A percentile compares a stretch with the other conserved stretches of the same genome.
Conservation (phyloP, 169 alveolate genomes). For the Cryptosporidium sp. region DNA sequence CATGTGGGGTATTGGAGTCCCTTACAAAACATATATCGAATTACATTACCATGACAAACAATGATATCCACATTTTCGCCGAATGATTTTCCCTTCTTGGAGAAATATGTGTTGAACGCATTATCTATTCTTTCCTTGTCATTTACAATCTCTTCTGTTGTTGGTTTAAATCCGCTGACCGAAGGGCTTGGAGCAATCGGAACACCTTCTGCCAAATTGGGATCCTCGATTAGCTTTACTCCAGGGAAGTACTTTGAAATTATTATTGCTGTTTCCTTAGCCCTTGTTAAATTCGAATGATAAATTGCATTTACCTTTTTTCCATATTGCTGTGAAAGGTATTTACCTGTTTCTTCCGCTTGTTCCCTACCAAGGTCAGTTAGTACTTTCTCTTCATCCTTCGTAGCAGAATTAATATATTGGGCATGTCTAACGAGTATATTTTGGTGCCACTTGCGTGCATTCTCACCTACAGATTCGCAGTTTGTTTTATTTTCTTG, state of each 20-base stretch:
- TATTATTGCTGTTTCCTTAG: constrained; percentile 81
- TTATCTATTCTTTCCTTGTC: constrained; percentile 79
- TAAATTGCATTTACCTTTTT: constrained; percentile 75
- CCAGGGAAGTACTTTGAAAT: constrained; percentile 80
- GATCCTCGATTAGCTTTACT: constrained; percentile 77
- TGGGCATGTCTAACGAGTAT: constrained; percentile 82
- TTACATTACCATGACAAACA: constrained; percentile 81
- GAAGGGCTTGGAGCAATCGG: constrained; percentile 81
- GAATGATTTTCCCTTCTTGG: constrained; percentile 57
- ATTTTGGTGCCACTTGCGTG: constrained; percentile 73
- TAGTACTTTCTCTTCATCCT: constrained; percentile 77
- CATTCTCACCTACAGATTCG: background rate
- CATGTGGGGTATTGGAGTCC: constrained; percentile 80
- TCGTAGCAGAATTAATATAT: constrained; percentile 64
- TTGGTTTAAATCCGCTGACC: constrained; percentile 78
- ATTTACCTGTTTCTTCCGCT: constrained; percentile 78
- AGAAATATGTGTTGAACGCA: constrained; percentile 78
- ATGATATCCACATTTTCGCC: constrained; percentile 77
- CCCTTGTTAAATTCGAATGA: constrained; percentile 80
- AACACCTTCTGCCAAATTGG: constrained; percentile 81
- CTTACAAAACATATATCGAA: constrained; percentile 79
- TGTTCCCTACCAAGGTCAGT: constrained; percentile 80
- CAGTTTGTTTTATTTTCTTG: background rate
- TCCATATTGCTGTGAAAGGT: constrained; percentile 74
- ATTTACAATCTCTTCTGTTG: constrained; percentile 66